These are phyloP conservation scores for Solanum bulbocastanum DNA, from an alignment of 257 asterid genomes.

Conservation along the genomic window DNA sequence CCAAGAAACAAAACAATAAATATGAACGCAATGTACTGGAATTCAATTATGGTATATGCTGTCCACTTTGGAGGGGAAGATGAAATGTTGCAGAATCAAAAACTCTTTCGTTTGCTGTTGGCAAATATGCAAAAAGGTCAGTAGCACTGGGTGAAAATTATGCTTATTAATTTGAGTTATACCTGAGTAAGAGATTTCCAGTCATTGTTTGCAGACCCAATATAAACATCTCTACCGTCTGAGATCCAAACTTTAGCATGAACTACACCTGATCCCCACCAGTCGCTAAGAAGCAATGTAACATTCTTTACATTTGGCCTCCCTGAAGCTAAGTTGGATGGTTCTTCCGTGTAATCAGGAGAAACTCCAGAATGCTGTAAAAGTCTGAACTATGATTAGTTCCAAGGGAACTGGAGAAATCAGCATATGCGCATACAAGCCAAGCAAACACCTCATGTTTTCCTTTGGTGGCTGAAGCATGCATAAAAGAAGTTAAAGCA, in stretches of 20 bases:
- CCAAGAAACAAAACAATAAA: neutral
- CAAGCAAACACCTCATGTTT: neutral
- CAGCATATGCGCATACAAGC: neutral
- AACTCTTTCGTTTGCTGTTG: neutral
- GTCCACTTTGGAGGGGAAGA: neutral
- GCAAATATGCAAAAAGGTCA: neutral
- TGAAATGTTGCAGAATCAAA: neutral
- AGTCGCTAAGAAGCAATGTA: slow-evolving; percentile 54
- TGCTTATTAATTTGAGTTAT: neutral
- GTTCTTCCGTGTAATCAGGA: slow-evolving; percentile 71
- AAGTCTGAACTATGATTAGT: slow-evolving; percentile 34
- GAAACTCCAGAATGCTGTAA: slow-evolving; percentile 88
- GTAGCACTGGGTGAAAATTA: neutral
- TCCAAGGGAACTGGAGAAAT: neutral
- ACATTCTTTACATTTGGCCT: slow-evolving; percentile 67
- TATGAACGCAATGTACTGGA: neutral
- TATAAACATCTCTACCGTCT: slow-evolving; percentile 55
- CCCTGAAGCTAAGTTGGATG: slow-evolving; percentile 60
- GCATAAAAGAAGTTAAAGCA: neutral
- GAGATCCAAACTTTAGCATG: slow-evolving; percentile 94
- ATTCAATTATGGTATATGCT: neutral
- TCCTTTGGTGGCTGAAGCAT: neutral
- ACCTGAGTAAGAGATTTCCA: slow-evolving; percentile 96
- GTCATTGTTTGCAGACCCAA: slow-evolving; percentile 89
- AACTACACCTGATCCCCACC: slow-evolving; percentile 90